These are phyloP conservation scores for Phytophthora idaei DNA, from an alignment of 352 stramenopile species.

Conservation along the genomic window DNA sequence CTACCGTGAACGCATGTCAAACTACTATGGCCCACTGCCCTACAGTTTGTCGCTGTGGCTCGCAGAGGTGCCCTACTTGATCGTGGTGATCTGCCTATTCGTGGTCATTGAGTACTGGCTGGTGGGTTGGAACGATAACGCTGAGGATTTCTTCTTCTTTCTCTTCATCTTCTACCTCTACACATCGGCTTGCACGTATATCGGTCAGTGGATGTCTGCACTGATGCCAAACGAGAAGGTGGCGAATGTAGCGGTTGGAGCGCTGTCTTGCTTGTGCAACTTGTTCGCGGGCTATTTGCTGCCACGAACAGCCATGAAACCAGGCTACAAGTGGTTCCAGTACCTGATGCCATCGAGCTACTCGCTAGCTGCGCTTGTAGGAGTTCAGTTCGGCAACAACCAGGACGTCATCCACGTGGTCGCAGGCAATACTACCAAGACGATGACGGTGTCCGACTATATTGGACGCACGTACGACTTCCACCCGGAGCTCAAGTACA, in stretches of 20 bases:
- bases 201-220: constrained; percentile 78
- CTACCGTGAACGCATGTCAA: constrained; percentile 69
- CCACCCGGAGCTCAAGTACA: constrained; percentile 44
- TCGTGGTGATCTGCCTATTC: constrained; percentile 55
- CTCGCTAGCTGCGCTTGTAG: constrained; percentile 47
- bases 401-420: constrained; percentile 33
- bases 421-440: constrained; percentile 2
- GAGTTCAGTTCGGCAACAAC: constrained; percentile 46
- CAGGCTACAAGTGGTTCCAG: constrained; percentile 73
- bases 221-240: constrained; percentile 80
- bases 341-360: constrained; percentile 72
- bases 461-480: constrained; percentile 50
- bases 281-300: constrained; percentile 66
- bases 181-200: constrained; percentile 66
- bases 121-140: constrained; percentile 43
- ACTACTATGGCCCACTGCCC: constrained; percentile 72
- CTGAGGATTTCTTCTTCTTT: constrained; percentile 50
- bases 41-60: constrained; percentile 73
- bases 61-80: constrained; percentile 66
- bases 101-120: constrained; percentile 72
- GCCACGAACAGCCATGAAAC: constrained; percentile 55
- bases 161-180: constrained; percentile 62
- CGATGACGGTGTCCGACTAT: constrained; percentile 30
- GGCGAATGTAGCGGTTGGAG: constrained; percentile 74
- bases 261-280: constrained; percentile 72